Percentiles rank a stretch among this genome's conserved stretches.
These are phyloP conservation scores for Penicillium decumbens DNA, from an alignment of 2,329 filamentous ascomycete genomes.

Conservation along the genomic window DNA sequence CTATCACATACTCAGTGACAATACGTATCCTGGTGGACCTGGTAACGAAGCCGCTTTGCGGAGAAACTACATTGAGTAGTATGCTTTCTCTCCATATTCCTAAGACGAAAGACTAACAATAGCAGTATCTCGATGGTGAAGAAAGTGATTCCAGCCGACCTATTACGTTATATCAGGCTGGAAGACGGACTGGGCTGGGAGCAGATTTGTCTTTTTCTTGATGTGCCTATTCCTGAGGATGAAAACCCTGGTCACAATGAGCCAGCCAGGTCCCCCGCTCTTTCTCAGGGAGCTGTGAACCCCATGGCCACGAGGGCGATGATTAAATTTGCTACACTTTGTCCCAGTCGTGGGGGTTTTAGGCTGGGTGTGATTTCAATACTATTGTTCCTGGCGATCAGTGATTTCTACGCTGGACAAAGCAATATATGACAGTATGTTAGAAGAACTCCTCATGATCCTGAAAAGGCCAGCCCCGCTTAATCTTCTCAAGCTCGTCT, in stretches of 20 bases:
- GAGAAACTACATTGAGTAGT: neutral
- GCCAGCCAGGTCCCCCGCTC: neutral
- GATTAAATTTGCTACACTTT: neutral
- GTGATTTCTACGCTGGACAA: too few species aligned
- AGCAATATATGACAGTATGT: neutral
- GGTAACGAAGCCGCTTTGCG: neutral
- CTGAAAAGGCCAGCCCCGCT: constrained; percentile 15
- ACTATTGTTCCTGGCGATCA: too few species aligned
- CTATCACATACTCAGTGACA: neutral
- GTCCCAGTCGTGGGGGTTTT: neutral
- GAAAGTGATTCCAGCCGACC: neutral
- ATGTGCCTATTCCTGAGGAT: neutral
- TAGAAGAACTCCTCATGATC: constrained; percentile 13
- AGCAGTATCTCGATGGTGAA: neutral
- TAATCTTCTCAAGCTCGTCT: constrained; percentile 10
- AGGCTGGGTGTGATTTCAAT: neutral
- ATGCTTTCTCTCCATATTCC: neutral
- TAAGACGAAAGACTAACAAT: neutral
- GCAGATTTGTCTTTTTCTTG: neutral
- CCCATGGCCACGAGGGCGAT: neutral
- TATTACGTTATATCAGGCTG: neutral
- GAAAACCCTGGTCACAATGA: neutral
- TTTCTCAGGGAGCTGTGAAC: neutral
- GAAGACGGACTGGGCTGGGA: neutral
- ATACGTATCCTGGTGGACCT: neutral